Percentiles rank a stretch among this genome's conserved stretches.
These are phyloP conservation scores for Mycena sanguinolenta DNA, from an alignment of 768 basidiomycete genomes.

Conservation along the genomic window DNA sequence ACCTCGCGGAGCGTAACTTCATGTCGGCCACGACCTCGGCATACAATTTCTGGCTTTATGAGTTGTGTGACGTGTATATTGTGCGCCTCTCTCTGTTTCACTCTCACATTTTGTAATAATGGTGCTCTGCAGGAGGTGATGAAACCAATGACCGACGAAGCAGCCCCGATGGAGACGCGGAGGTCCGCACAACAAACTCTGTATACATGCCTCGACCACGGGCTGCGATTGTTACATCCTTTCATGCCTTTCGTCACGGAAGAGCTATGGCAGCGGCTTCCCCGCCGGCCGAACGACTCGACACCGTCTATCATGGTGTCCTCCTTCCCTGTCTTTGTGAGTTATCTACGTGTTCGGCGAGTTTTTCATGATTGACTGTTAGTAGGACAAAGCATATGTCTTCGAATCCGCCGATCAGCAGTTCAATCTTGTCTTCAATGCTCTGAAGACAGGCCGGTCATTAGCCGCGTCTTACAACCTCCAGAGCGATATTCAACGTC, in stretches of 20 bases:
- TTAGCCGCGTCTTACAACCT: slow-evolving; percentile 92
- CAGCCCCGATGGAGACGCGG: slow-evolving; percentile 70
- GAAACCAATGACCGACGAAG: slow-evolving; percentile 95
- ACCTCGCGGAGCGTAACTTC: slow-evolving; percentile 88
- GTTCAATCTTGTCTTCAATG: slow-evolving; percentile 89
- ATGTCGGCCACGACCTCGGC: slow-evolving; percentile 89
- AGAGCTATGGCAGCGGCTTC: slow-evolving; percentile 97
- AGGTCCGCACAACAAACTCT: slow-evolving; percentile 95
- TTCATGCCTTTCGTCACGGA: slow-evolving; percentile 99
- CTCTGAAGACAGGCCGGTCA: slow-evolving; percentile 84
- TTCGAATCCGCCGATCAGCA: slow-evolving; percentile 83
- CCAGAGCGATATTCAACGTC: slow-evolving; percentile 86
- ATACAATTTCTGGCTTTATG: slow-evolving; percentile 98
- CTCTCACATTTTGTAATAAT: slow-evolving; percentile 11
- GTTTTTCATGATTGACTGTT: neutral
- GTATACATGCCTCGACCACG: slow-evolving; percentile 93
- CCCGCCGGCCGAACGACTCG: slow-evolving; percentile 83
- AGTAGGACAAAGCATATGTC: slow-evolving; percentile 71
- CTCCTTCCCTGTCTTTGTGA: slow-evolving; percentile 82
- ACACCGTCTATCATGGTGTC: slow-evolving; percentile 93
- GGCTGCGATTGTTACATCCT: slow-evolving; percentile 91
- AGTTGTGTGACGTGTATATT: slow-evolving; percentile 99
- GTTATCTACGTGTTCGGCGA: slow-evolving; percentile 47
- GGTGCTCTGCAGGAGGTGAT: slow-evolving; percentile 86
- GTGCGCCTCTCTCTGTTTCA: slow-evolving; percentile 57